Evolutionary conservation across 352 stramenopile species (phyloP), one percentile per base, ranked within the genome.

Genomic region (Aphanomyces astaci): DNA sequence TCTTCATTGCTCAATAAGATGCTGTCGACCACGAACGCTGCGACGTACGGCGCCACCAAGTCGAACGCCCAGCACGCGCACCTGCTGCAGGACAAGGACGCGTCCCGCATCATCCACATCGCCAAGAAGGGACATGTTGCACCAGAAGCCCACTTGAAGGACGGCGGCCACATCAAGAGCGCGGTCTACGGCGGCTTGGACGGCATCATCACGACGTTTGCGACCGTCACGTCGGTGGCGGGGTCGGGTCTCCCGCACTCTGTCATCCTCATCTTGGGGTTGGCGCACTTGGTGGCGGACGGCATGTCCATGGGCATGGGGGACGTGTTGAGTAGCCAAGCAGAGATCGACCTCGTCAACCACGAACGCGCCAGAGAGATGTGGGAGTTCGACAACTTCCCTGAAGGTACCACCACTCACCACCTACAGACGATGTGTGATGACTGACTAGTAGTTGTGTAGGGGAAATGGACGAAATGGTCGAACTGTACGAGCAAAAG

Each of bases 381-480:
- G 39, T 98, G 94, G 94, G 76, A 87, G 70, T 73, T 79, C 33
- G 70, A 81, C 40, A 82, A 80, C 51, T 77, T 79, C 59, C 75
- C 75, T 53, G 69, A 85, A 71, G 64, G 49, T 51, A 39, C 51
- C 7, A n/a, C 27, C 36, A 22, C 9, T 24, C 59, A 13, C 9
- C 11, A 27, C 9, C 17, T n/a, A n/a, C n/a, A n/a, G n/a, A n/a
- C n/a, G 0, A 39, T 1, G n/a, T 1, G 22, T 76, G 71, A 57
- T 94, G 98, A 75, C 90, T 98, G 75, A 86, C 98, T 64, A 98
- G 98, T 81, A 97, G 96, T 76, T 89, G 90, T 0, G 92, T 98
- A 69, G 95, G 95, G 45, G 95, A 98, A 72, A 96, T 98, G 64
- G 78, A 90, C 31, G 95, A 98, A 77, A 98, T 98, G 95, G 87